These are phyloP conservation scores for Penicillium sp. DNA, from an alignment of 2,329 filamentous ascomycete genomes.

Conservation along the genomic window DNA sequence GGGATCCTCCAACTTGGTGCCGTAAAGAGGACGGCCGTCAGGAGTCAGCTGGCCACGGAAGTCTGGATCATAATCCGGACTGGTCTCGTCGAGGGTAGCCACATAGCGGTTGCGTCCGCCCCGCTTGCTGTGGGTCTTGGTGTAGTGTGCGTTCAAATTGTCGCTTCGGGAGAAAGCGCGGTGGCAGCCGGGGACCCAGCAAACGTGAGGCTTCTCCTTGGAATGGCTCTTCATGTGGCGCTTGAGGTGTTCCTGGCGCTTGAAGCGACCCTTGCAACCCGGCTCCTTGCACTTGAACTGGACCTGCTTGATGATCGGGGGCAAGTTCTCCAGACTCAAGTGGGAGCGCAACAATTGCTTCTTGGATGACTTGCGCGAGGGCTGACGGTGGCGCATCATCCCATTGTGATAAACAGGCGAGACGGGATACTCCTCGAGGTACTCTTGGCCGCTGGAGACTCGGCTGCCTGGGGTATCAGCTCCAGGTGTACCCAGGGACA, in stretches of 20 bases:
- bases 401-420: slow-evolving; percentile 34
- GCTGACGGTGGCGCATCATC: slow-evolving; percentile 30
- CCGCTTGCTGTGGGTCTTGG: slow-evolving; percentile 46
- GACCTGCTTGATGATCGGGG: slow-evolving; percentile 39
- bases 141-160: slow-evolving; percentile 45
- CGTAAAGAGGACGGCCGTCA: slow-evolving; percentile 41
- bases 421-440: slow-evolving; percentile 33
- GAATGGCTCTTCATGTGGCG: slow-evolving; percentile 48
- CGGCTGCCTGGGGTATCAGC: slow-evolving; percentile 36
- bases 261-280: slow-evolving; percentile 45
- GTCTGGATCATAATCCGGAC: slow-evolving; percentile 42
- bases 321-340: slow-evolving; percentile 35
- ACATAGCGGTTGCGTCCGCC: slow-evolving; percentile 46
- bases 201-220: slow-evolving; percentile 42
- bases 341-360: slow-evolving; percentile 28
- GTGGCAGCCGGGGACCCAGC: slow-evolving; percentile 44
- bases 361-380: slow-evolving; percentile 35
- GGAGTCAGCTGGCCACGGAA: slow-evolving; percentile 43
- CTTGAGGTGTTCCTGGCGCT: slow-evolving; percentile 49
- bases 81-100: slow-evolving; percentile 43
- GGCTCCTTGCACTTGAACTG: slow-evolving; percentile 42
- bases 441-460: slow-evolving; percentile 34
- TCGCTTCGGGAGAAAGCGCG: slow-evolving; percentile 43
- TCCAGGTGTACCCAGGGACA: slow-evolving; percentile 30
- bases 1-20: slow-evolving; percentile 34